Evolutionary conservation across 1,284 basidiomycete species (phyloP), one percentile per base, ranked within the genome.

Genomic region (Microbotryomycetes sp.): DNA sequence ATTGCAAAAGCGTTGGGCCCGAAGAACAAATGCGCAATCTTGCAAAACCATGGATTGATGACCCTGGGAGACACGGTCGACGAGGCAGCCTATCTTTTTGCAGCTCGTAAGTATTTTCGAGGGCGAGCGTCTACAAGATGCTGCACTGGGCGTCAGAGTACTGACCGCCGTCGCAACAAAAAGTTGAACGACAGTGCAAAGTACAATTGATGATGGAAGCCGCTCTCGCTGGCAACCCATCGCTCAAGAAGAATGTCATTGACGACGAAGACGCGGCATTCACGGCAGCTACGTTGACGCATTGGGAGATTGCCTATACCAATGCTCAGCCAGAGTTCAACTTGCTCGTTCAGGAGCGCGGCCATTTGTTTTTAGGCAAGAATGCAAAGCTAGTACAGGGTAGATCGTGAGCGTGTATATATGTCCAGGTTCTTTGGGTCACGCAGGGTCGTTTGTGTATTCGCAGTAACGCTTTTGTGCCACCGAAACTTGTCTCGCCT

Each of bases 1-100:
- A 77, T 77, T 51, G 73, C 73, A 45, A 64, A 69, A 13, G 74
- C 76, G 3, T 69, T 78, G 7, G 77, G 77, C 0, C 70, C 71
- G 15, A 65, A 72, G 57, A 73, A 75, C 58, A 74, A 73, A 57
- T 73, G 71, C 23, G 67, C 70, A 27, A 75, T 76, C 31, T 60
- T 76, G 18, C 73, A 73, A 59, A 76, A 76, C 65, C 73, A 74
- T 60, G 74, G 73, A 4, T 64, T 74, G 15, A 61, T 73, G 3
- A 63, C 66, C 5, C 56, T 65, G 16, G 69, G 68, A 1, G 21
- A 54, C 21, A 74, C 73, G 0, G 72, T 75, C 47, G 75, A 74
- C 56, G 74, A 74, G 54, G 64, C 68, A 16, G 71, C 65, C n/a
- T 74, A 74, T 64, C 57, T 71, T 28, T 77, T 76, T 59, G 61